Evolutionary conservation across 192 early-diverging fungal species (phyloP).

Genomic region (Coemansia sp.): DNA sequence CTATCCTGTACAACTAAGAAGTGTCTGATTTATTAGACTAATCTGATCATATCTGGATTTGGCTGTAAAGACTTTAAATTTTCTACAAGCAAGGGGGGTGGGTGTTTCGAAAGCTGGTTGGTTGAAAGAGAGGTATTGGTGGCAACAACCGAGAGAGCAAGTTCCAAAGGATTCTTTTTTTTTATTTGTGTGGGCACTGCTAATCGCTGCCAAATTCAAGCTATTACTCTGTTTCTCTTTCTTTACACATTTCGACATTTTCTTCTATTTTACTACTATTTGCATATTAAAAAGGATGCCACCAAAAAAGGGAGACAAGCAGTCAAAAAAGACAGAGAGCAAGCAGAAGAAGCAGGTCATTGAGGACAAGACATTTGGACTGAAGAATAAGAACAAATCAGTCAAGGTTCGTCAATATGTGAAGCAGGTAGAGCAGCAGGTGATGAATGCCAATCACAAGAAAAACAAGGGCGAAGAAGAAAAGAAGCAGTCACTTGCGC

Average conservation of each 20-base stretch:
- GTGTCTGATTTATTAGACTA: background rate
- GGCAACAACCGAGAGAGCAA: background rate
- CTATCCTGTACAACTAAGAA: background rate
- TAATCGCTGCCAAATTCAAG: background rate
- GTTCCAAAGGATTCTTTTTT: background rate
- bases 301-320: constrained; percentile 63
- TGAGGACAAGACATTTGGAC: constrained; percentile 97
- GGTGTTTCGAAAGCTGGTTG: too few species aligned
- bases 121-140: background rate
- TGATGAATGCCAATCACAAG: constrained; percentile 61
- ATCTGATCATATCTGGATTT: constrained; percentile 7
- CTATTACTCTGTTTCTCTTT: background rate
- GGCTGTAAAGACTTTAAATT: constrained; percentile 2
- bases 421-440: constrained; percentile 86
- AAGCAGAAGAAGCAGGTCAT: constrained; percentile 77
- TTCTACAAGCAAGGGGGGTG: background rate
- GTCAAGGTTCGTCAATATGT: constrained; percentile 89
- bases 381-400: constrained; percentile 99
- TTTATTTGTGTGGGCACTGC: background rate
- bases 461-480: constrained; percentile 55
- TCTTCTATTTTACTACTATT: constrained; percentile 6
- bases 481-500: constrained; percentile 58
- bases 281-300: constrained; percentile 60
- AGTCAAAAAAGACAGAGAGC: constrained; percentile 58
- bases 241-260: background rate